Conservation (phyloP, 768 basidiomycete species). For the Russula griseocarnosa region DNA sequence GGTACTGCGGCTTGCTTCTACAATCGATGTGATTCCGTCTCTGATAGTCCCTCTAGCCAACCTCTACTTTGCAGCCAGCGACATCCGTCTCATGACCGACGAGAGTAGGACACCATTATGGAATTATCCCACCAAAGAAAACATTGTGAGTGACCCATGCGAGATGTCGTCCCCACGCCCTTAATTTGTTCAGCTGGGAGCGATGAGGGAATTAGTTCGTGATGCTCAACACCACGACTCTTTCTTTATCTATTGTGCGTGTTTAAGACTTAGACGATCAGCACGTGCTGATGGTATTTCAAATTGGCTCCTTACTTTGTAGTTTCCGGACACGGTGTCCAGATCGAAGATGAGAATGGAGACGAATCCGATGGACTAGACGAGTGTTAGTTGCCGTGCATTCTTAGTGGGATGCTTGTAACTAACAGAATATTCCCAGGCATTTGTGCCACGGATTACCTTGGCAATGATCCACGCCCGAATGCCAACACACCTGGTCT, state of each 20-base stretch:
- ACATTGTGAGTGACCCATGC: conserved; percentile 1
- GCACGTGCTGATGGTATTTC: neutral
- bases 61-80: neutral
- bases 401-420: neutral
- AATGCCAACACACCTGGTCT: neutral
- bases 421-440: neutral
- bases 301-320: neutral
- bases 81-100: neutral
- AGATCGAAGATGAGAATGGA: neutral
- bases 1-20: neutral
- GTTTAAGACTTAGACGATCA: neutral
- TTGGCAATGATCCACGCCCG: neutral
- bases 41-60: neutral
- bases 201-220: neutral
- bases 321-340: conserved; percentile 1
- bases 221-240: neutral
- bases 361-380: neutral
- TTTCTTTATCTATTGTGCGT: conserved; percentile 1
- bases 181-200: neutral
- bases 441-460: neutral
- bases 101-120: neutral
- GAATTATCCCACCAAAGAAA: neutral
- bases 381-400: neutral
- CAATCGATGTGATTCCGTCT: neutral
- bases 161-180: neutral